Percentiles rank a stretch among this genome's conserved stretches.
phyloP scores from a whole-genome alignment of 1,284 basidiomycete genomes.

The Cryptococcus sp. region DNA sequence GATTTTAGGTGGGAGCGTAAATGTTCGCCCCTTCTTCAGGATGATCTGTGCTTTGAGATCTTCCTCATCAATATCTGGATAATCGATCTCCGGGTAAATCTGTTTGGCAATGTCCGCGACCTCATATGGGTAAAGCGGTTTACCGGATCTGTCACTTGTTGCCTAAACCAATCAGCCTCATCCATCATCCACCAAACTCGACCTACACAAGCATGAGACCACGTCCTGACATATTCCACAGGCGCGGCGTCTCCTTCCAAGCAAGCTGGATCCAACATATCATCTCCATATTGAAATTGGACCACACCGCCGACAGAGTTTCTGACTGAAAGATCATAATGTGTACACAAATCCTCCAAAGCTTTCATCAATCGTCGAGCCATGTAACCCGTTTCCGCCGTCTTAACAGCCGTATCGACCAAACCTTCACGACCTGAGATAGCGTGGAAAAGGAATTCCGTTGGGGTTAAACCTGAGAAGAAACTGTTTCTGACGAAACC shows the following conservation, averaged over 20 bases:
- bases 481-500: slow-evolving; percentile 98
- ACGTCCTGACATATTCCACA: slow-evolving; percentile 80
- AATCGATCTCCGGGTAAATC: slow-evolving; percentile 40
- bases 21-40: not conserved
- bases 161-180: slow-evolving; percentile 47
- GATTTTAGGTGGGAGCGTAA: slow-evolving; percentile 3
- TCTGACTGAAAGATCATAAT: slow-evolving; percentile 95
- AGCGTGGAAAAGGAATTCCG: slow-evolving; percentile 98
- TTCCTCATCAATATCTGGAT: not conserved
- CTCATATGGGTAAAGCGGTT: slow-evolving; percentile 79
- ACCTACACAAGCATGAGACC: slow-evolving; percentile 79
- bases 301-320: slow-evolving; percentile 96
- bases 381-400: slow-evolving; percentile 99
- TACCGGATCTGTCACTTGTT: slow-evolving; percentile 58
- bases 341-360: slow-evolving; percentile 91
- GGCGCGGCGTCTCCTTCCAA: slow-evolving; percentile 91
- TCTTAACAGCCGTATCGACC: slow-evolving; percentile 99
- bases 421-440: slow-evolving; percentile 98
- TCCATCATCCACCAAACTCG: slow-evolving; percentile 4
- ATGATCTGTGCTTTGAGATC: not conserved
- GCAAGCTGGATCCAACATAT: slow-evolving; percentile 94
- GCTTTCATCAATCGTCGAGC: slow-evolving; percentile 98
- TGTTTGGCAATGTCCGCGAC: slow-evolving; percentile 69
- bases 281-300: slow-evolving; percentile 96
- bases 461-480: slow-evolving; percentile 88